Percentiles rank a stretch among this genome's conserved stretches.
Conservation (phyloP, 352 stramenopile species). For the Phytophthora colocasiae region DNA sequence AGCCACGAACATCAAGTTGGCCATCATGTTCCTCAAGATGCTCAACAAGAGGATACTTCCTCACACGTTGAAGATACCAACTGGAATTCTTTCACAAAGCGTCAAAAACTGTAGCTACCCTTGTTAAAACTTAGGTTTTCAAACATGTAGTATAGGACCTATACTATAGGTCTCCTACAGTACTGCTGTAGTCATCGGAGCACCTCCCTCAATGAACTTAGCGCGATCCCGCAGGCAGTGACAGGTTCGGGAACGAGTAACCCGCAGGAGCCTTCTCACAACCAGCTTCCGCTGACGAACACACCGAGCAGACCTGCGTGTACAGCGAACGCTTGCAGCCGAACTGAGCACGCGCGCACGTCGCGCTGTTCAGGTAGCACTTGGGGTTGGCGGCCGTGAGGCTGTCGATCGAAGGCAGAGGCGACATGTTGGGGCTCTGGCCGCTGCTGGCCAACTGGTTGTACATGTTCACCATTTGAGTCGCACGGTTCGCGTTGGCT, state of each 20-base stretch:
- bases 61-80: no score
- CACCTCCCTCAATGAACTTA: neutral
- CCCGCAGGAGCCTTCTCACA: slow-evolving; percentile 4
- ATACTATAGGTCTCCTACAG: no score
- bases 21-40: no score
- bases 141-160: no score
- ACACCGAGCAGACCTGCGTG: slow-evolving; percentile 71
- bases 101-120: no score
- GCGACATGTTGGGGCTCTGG: slow-evolving; percentile 48
- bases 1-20: no score
- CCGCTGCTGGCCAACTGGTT: slow-evolving; percentile 33
- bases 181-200: no score
- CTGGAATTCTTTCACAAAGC: no score
- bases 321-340: slow-evolving; percentile 64
- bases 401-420: slow-evolving; percentile 45
- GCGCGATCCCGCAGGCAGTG: neutral
- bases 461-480: slow-evolving; percentile 50
- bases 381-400: slow-evolving; percentile 53
- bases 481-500: slow-evolving; percentile 36
- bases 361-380: slow-evolving; percentile 67
- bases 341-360: slow-evolving; percentile 48
- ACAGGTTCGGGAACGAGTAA: slow-evolving; percentile 10
- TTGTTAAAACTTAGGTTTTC: no score
- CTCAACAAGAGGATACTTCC: no score
- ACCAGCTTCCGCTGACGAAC: slow-evolving; percentile 13